Conservation (phyloP, 306 rosid genomes). For the Mimosa bimucronata region DNA sequence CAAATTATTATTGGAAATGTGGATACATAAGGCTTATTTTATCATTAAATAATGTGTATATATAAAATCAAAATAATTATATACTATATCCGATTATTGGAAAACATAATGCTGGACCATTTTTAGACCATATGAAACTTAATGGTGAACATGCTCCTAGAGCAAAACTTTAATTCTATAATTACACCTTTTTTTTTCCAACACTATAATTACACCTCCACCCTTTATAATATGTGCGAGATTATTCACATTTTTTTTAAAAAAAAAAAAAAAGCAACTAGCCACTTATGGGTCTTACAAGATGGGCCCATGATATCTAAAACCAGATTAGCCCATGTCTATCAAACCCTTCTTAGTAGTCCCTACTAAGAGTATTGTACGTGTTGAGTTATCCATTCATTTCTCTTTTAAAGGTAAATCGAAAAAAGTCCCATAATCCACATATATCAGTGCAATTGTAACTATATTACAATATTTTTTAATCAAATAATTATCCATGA, state of each 20-base stretch:
- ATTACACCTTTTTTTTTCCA: no score
- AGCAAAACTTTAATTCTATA: no score
- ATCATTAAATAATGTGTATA: neutral
- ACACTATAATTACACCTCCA: no score
- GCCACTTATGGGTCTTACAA: neutral
- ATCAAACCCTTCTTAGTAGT: neutral
- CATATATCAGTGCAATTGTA: neutral
- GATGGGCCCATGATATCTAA: neutral
- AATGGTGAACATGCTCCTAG: neutral
- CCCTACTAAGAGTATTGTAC: neutral
- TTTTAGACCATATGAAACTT: no score
- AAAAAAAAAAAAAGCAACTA: neutral
- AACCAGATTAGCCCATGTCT: neutral
- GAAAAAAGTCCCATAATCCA: no score
- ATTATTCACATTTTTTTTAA: neutral
- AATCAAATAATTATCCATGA: neutral
- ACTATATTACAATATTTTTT: neutral
- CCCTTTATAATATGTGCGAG: neutral
- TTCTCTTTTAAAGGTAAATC: neutral
- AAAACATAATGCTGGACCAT: neutral
- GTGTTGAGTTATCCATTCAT: neutral
- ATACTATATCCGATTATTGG: neutral
- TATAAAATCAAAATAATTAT: neutral
- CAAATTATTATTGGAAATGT: neutral
- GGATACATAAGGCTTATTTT: neutral